Percentiles rank a stretch among this genome's conserved stretches.
Evolutionary conservation across 139 green algal genomes (phyloP).

Genomic region (Spirogloea muscicola): DNA sequence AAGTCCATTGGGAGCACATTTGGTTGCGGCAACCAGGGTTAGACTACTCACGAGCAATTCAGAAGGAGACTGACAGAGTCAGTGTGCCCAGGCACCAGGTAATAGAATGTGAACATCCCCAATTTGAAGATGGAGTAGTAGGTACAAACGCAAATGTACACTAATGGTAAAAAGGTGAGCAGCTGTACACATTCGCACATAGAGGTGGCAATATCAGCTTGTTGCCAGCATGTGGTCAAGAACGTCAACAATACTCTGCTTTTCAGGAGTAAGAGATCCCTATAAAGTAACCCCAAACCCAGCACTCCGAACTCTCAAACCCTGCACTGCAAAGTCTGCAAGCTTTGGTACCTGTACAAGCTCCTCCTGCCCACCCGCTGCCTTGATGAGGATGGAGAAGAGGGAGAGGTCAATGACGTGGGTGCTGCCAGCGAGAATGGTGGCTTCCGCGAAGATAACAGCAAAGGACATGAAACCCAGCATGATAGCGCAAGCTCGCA

Average conservation of each 20-base stretch:
- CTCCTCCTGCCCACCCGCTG: neutral
- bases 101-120: conserved; percentile 71
- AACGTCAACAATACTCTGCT: too few relatives aligned
- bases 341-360: conserved; percentile 25
- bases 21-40: too few relatives aligned
- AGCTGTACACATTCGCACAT: too few relatives aligned
- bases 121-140: conserved; percentile 89
- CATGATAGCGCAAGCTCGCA: conserved; percentile 49
- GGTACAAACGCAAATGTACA: conserved; percentile 83
- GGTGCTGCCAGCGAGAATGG: conserved; percentile 70
- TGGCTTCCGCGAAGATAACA: conserved; percentile 82
- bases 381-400: conserved; percentile 58
- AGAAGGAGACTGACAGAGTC: conserved; percentile 60
- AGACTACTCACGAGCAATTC: conserved; percentile 58
- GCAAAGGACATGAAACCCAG: conserved; percentile 57
- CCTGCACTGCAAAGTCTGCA: too few relatives aligned
- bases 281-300: too few relatives aligned
- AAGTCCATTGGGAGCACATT: too few relatives aligned
- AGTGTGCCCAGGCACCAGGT: conserved; percentile 67
- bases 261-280: too few relatives aligned
- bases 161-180: conserved; percentile 56
- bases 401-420: conserved; percentile 73
- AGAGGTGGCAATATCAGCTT: too few relatives aligned
- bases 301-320: too few relatives aligned
- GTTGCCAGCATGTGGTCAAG: too few relatives aligned